These are phyloP conservation scores for Gossypium gossypioides DNA, from an alignment of 441 rosid species.

Conservation along the genomic window DNA sequence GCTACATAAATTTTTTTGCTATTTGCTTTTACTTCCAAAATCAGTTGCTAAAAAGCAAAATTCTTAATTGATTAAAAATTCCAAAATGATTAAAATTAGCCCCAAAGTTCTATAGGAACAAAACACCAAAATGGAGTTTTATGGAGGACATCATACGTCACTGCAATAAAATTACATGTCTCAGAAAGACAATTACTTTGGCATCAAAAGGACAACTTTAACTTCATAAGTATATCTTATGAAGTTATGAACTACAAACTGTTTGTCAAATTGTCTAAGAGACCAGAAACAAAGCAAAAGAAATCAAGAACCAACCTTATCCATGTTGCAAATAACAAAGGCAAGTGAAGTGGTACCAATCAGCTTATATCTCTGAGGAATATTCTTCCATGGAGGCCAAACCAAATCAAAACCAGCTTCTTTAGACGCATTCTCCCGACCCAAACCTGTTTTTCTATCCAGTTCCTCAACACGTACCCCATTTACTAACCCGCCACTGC, in stretches of 20 bases:
- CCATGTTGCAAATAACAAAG: conserved; percentile 89
- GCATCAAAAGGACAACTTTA: background rate
- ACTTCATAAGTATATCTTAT: background rate
- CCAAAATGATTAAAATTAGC: background rate
- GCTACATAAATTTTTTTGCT: background rate
- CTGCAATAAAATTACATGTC: no score
- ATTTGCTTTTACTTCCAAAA: background rate
- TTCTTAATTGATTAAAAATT: background rate
- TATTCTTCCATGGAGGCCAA: conserved; percentile 75
- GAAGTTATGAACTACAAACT: background rate
- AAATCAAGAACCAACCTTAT: conserved; percentile 41
- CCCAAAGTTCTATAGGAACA: background rate
- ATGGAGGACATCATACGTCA: background rate
- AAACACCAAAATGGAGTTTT: background rate
- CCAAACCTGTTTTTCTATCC: conserved; percentile 18
- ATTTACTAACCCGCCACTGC: conserved; percentile 22
- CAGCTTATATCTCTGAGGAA: conserved; percentile 70
- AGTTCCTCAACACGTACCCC: conserved; percentile 25
- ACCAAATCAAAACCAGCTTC: conserved; percentile 40
- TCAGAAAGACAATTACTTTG: background rate
- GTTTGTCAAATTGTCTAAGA: conserved; percentile 8
- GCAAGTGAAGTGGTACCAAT: conserved; percentile 83
- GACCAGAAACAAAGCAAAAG: background rate
- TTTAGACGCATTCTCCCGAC: conserved; percentile 9
- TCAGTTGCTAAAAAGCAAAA: background rate